Evolutionary conservation across 108 stramenopile species (phyloP).

Genomic region (Fragilaria radians): DNA sequence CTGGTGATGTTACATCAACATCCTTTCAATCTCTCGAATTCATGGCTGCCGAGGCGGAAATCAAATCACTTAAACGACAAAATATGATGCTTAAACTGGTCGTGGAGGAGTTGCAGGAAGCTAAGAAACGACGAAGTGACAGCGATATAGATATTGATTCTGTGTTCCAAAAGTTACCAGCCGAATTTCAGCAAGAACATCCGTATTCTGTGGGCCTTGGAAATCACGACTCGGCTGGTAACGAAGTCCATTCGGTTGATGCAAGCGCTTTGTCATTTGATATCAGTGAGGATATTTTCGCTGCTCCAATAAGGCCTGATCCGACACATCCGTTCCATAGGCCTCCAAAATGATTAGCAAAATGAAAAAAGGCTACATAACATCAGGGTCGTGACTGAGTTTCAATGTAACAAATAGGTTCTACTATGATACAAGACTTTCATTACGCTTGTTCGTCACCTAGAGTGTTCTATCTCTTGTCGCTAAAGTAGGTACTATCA

Average conservation of each 20-base stretch:
- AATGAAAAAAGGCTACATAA: too few relatives aligned
- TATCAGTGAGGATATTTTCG: not conserved
- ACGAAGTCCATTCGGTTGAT: not conserved
- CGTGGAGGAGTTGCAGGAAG: constrained; percentile 3
- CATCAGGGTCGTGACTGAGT: too few relatives aligned
- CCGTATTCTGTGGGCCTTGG: not conserved
- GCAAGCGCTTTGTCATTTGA: not conserved
- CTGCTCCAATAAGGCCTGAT: not conserved
- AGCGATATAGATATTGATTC: not conserved
- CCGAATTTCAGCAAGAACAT: not conserved
- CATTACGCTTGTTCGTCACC: too few relatives aligned
- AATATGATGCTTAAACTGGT: not conserved
- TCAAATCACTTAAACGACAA: not conserved
- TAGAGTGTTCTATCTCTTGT: too few relatives aligned
- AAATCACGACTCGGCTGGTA: not conserved
- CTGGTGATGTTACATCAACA: not conserved
- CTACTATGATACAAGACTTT: too few relatives aligned
- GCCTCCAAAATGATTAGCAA: too few relatives aligned
- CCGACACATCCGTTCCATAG: too few relatives aligned
- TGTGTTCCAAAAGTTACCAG: not conserved
- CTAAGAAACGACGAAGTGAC: not conserved
- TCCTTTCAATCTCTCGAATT: not conserved
- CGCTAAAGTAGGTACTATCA: not conserved
- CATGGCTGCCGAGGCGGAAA: not conserved
- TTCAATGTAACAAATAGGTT: too few relatives aligned